Conservation (phyloP, 495 filamentous ascomycete species). For the Aspergillus leporis region DNA sequence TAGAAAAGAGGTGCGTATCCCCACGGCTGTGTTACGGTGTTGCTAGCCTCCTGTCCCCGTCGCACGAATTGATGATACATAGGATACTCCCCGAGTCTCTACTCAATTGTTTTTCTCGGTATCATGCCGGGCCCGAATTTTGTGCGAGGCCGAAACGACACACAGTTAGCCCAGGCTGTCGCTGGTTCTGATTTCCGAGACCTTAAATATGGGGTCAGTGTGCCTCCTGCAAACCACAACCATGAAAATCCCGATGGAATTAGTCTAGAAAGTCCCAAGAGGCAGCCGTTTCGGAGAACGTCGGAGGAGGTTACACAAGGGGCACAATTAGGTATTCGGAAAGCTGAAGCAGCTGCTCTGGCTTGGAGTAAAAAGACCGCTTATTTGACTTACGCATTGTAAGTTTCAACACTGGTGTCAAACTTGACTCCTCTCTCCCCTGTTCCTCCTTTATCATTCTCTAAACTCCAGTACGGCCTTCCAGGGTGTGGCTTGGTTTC, state of each 20-base stretch:
- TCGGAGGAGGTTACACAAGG: conserved; percentile 22
- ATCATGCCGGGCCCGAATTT: conserved; percentile 16
- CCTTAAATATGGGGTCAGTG: conserved; percentile 9
- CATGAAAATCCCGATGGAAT: background rate
- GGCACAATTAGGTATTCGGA: conserved; percentile 38
- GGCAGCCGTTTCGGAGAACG: background rate
- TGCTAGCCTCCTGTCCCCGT: background rate
- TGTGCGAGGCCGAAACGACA: conserved; percentile 45
- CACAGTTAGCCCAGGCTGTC: conserved; percentile 34
- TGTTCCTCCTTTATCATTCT: conserved; percentile 15
- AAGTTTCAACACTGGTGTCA: conserved; percentile 7
- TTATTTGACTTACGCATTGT: conserved; percentile 41
- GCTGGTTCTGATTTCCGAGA: conserved; percentile 8
- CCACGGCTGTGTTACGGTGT: background rate
- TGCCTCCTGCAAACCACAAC: background rate
- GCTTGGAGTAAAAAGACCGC: conserved; percentile 39
- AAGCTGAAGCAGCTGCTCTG: conserved; percentile 45
- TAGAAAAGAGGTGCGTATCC: background rate
- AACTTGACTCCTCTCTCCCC: background rate
- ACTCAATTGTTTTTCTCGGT: background rate
- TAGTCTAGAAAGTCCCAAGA: background rate
- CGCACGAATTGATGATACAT: background rate
- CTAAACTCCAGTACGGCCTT: background rate
- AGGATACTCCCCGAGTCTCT: background rate
- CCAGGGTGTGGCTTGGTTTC: conserved; percentile 45